A percentile compares a stretch with the other conserved stretches of the same genome.
Conservation (phyloP, 2,329 filamentous ascomycete species). For the Aspergillus aculeatinus region DNA sequence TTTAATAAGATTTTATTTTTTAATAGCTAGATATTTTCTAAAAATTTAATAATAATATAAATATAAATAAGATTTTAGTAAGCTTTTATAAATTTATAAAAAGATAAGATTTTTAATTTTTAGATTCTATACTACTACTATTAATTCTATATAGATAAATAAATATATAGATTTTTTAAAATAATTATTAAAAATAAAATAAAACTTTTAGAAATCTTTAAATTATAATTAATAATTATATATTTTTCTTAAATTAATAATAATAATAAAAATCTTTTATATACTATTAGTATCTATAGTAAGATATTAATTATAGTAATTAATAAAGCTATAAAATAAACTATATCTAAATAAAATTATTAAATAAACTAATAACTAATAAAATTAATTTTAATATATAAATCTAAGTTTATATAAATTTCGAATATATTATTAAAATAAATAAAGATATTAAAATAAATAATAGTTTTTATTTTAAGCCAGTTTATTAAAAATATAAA, state of each 20-base stretch:
- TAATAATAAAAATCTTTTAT: too few relatives aligned
- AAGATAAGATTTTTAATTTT: background rate
- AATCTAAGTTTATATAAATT: background rate
- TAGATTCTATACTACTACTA: background rate
- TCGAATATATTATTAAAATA: too few relatives aligned
- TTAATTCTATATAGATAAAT: background rate
- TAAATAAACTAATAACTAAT: background rate
- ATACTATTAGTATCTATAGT: too few relatives aligned
- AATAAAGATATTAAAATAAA: too few relatives aligned
- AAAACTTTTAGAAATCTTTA: rapidly evolving
- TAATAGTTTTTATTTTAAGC: too few relatives aligned
- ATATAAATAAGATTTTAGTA: too few relatives aligned
- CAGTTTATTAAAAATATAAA: background rate
- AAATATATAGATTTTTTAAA: background rate
- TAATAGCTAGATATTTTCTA: too few relatives aligned
- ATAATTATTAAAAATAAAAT: background rate
- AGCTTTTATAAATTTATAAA: background rate
- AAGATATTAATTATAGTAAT: too few relatives aligned
- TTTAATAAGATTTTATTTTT: too few relatives aligned
- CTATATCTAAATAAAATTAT: background rate
- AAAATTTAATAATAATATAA: too few relatives aligned
- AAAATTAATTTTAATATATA: background rate
- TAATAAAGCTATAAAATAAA: too few relatives aligned
- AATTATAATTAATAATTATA: too few relatives aligned
- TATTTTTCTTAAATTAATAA: background rate